These are phyloP conservation scores for Passalora sequoiae DNA, from an alignment of 2,329 filamentous ascomycete species.

Conservation along the genomic window DNA sequence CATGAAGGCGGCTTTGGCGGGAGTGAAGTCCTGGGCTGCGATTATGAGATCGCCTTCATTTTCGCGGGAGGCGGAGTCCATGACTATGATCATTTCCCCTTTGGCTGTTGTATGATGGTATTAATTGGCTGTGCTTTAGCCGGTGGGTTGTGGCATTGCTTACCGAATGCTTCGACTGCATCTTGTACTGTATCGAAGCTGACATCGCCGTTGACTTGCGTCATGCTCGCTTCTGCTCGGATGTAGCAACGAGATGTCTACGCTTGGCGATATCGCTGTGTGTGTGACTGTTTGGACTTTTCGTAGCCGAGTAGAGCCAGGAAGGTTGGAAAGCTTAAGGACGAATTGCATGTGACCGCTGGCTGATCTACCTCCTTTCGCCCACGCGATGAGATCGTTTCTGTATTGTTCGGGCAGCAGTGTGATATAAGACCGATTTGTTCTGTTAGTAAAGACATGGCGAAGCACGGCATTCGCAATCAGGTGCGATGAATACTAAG, in stretches of 20 bases:
- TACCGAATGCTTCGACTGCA: constrained; percentile 43
- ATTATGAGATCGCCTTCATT: constrained; percentile 99
- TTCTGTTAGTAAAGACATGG: too few relatives aligned
- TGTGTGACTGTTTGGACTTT: neutral
- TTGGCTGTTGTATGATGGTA: too few relatives aligned
- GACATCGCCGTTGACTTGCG: constrained; percentile 28
- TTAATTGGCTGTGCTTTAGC: neutral
- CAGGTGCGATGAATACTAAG: too few relatives aligned
- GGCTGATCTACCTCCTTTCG: too few relatives aligned
- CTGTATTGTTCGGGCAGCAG: too few relatives aligned
- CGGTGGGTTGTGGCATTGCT: constrained; percentile 1
- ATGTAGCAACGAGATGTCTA: neutral
- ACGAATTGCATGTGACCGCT: neutral
- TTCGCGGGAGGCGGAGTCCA: constrained; percentile 86
- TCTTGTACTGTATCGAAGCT: constrained; percentile 45
- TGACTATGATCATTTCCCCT: constrained; percentile 91
- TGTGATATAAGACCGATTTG: too few relatives aligned
- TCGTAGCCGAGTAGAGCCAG: constrained; percentile 5
- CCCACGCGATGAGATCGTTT: too few relatives aligned
- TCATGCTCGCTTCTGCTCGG: constrained; percentile 17
- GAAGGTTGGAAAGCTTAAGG: constrained; percentile 7
- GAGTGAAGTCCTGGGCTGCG: constrained; percentile 75
- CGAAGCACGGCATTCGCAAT: too few relatives aligned
- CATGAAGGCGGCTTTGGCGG: constrained; percentile 93
- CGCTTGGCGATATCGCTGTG: neutral